Evolutionary conservation across 2,329 filamentous ascomycete genomes (phyloP), one percentile per base, ranked within the genome.

Genomic region (Aspergillus terreus): DNA sequence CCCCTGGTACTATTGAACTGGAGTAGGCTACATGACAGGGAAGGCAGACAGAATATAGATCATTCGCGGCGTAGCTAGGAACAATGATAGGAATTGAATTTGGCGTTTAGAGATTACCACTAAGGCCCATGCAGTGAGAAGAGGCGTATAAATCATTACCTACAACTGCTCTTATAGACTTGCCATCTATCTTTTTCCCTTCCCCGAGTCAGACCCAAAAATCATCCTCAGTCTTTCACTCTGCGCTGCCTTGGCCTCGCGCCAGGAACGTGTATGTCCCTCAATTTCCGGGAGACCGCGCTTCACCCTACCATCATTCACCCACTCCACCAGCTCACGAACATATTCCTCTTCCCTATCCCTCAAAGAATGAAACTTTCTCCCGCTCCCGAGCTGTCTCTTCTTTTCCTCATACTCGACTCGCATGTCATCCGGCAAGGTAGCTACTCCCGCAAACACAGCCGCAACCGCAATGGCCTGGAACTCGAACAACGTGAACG

Each of bases 1-100:
- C 84, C 46, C 84, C 84, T 44, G 84, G 82, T 54, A 90, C 86
- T 2, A 89, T 90, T 64, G 87, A 89, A 75, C 81, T 89, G 76
- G 85, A 89, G 73, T 90, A 81, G 68, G 40, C 11, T 11, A 43
- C 27, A 33, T 50, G 40, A 23, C 11, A 15, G 14, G 14, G 14
- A 11, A 17, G 4, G 35, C 27, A 9, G 27, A 30, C 27, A 30
- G 27, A 11, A 30, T 7, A 30, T 30, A 30, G 27, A 30, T 30
- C 27, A 30, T 9, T 30, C 4, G n/a, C 9, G 27, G 27, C 27
- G 27, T 30, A 30, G 27, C 27, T 30, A 30, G 7, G 27, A 30
- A 30, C 27, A 30, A 30, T 11, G 6, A 30, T 30, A 30, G 27
- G 27, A 30, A 30, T 30, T 30, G 27, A 30, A 3, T 30, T 30